Evolutionary conservation across 495 filamentous ascomycete genomes (phyloP).

Genomic region (Pyrenula aspistea): DNA sequence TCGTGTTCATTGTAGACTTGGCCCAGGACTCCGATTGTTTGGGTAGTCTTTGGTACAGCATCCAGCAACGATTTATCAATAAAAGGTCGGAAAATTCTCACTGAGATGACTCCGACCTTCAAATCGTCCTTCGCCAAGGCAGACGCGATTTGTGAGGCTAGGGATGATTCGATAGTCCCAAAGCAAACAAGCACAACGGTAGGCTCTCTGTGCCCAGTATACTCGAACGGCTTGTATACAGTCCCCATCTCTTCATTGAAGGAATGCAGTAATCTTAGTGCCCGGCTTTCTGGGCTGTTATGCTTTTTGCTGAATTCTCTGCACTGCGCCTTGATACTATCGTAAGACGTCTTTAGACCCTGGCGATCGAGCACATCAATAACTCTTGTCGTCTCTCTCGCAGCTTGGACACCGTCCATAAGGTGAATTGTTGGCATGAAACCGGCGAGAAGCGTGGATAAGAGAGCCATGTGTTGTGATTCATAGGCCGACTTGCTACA

Average conservation of each 20-base stretch:
- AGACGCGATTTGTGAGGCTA: constrained; percentile 70
- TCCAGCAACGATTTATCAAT: constrained; percentile 85
- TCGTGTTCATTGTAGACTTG: constrained; percentile 44
- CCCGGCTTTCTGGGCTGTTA: constrained; percentile 60
- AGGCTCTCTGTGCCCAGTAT: constrained; percentile 69
- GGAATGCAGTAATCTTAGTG: constrained; percentile 58
- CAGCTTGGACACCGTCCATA: constrained; percentile 81
- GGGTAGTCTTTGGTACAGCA: constrained; percentile 60
- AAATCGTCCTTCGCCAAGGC: constrained; percentile 57
- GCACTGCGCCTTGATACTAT: constrained; percentile 48
- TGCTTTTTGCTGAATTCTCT: constrained; percentile 53
- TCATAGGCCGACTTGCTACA: constrained; percentile 80
- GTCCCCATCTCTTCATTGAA: constrained; percentile 93
- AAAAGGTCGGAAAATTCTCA: constrained; percentile 89
- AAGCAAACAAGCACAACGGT: constrained; percentile 81
- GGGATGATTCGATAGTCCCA: constrained; percentile 77
- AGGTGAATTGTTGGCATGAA: constrained; percentile 79
- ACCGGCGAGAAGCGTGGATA: constrained; percentile 71
- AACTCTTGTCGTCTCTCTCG: constrained; percentile 74
- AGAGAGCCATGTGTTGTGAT: constrained; percentile 87
- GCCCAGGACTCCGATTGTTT: constrained; percentile 56
- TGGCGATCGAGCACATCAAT: constrained; percentile 70
- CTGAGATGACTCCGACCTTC: constrained; percentile 76
- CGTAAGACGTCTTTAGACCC: constrained; percentile 59
- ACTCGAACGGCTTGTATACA: constrained; percentile 86